Conservation (phyloP, 495 filamentous ascomycete genomes). For the Collariella sp. region DNA sequence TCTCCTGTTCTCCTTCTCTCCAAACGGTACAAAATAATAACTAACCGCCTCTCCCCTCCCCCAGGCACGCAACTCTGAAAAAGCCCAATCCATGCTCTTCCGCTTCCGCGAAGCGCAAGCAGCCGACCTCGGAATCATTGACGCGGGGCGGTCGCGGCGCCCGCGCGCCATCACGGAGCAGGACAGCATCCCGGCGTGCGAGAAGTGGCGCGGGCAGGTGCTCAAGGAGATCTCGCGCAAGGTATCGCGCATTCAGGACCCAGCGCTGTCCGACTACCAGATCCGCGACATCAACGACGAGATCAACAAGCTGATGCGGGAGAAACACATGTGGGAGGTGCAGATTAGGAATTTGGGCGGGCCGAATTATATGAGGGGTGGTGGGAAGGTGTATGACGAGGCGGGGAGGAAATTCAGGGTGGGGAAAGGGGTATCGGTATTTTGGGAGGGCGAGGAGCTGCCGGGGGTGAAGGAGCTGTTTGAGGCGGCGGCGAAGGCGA, state of each 20-base stretch:
- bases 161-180: constrained; percentile 84
- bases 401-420: constrained; percentile 86
- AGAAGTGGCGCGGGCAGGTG: constrained; percentile 97
- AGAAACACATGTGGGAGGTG: constrained; percentile 98
- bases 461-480: constrained; percentile 97
- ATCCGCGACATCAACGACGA: constrained; percentile 98
- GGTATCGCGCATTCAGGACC: constrained; percentile 88
- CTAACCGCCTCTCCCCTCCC: background rate
- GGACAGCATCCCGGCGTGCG: constrained; percentile 74
- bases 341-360: constrained; percentile 91
- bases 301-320: constrained; percentile 97
- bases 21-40: background rate
- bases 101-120: constrained; percentile 98
- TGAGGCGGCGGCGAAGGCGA: constrained; percentile 58
- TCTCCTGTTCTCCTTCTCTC: background rate
- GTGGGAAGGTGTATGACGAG: constrained; percentile 80
- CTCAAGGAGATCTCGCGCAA: constrained; percentile 97
- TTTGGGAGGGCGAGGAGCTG: constrained; percentile 87
- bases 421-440: constrained; percentile 78
- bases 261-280: constrained; percentile 82
- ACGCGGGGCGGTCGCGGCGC: constrained; percentile 79
- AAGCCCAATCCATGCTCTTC: constrained; percentile 99
- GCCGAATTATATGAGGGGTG: constrained; percentile 95
- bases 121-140: constrained; percentile 90
- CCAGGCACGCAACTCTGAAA: constrained; percentile 76